A percentile compares a stretch with the other conserved stretches of the same genome.
These are phyloP conservation scores for Trebouxia sp. DNA, from an alignment of 139 green algal genomes.

Conservation along the genomic window DNA sequence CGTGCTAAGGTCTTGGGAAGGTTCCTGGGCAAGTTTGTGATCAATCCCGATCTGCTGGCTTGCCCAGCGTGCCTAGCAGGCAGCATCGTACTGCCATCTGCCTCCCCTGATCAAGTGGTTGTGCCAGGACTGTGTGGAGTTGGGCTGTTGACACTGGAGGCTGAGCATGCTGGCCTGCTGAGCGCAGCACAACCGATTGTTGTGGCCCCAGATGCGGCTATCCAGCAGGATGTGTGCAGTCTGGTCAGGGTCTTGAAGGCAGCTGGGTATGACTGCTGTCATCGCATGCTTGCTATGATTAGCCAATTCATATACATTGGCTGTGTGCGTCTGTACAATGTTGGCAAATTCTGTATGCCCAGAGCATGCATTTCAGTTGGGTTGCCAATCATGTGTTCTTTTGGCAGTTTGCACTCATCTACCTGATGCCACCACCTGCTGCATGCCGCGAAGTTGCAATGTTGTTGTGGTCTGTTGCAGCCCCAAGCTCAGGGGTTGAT, in stretches of 20 bases:
- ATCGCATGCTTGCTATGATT: neutral
- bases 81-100: neutral
- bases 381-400: too few relatives aligned
- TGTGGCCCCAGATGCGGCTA: neutral
- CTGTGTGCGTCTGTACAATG: neutral
- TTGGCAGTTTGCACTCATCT: too few relatives aligned
- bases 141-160: constrained; percentile 22
- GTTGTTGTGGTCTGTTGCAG: too few relatives aligned
- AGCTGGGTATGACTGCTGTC: neutral
- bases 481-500: too few relatives aligned
- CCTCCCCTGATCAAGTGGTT: neutral
- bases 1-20: neutral
- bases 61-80: neutral
- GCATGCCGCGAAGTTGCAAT: too few relatives aligned
- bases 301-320: neutral
- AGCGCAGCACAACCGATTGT: constrained; percentile 22
- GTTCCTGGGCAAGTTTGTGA: neutral
- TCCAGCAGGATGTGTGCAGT: neutral
- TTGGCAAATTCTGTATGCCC: neutral
- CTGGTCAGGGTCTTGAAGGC: neutral
- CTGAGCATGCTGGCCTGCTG: constrained; percentile 25
- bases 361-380: neutral
- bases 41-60: neutral
- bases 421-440: too few relatives aligned
- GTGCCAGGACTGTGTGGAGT: neutral